Base-by-base conservation (phyloP, 2,329 filamentous ascomycete genomes). In the Trichoderma guizhouense region DNA sequence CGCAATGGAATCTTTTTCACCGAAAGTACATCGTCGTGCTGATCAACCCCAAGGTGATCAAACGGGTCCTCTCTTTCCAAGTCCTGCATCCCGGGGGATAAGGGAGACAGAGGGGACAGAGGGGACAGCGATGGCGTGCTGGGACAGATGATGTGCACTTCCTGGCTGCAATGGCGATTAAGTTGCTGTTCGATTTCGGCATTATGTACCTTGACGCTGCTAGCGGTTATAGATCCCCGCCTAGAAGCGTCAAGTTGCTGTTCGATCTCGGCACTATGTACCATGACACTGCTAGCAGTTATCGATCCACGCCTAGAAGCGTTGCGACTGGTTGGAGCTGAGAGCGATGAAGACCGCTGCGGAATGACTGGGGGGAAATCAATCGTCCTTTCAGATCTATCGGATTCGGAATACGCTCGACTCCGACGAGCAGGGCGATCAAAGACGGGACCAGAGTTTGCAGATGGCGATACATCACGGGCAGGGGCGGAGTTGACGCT, bases 261-360 rank as follows among this genome's bases (percentile, higher is more conserved):
- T 28, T 71, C 47, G 12, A 51, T 18, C 7, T 26, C 53, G 12
- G 67, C 7, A 12, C 3, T 24, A 3, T 70, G 43, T 11, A 64
- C 24, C 21, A 43, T 62, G 43, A 63, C 58, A 3, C 58, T 70
- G 60, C 57, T 63, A n/a, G 43, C 32, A 21, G 47, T 55, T 12
- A 69, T 12, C 0, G 89, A 91, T 4, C 83, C 85, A 11, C 85
- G 82, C 34, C 87, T 82, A 12, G 87, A 89, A 7, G 78, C 82
- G 74, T 89, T 89, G 53, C 87, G 84, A 76, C 88, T 91, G 1
- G 88, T 90, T 2, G 88, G 87, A 2, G 89, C 89, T 4, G 89
- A 91, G 8, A 91, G 81, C 15, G 89, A 91, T 2, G 89, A 90
- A 53, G 85, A 85, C 57, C 89, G 85, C 39, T 82, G 78, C 1